phyloP scores from a whole-genome alignment of 1,284 basidiomycete species.

The Ustilago sp. region DNA sequence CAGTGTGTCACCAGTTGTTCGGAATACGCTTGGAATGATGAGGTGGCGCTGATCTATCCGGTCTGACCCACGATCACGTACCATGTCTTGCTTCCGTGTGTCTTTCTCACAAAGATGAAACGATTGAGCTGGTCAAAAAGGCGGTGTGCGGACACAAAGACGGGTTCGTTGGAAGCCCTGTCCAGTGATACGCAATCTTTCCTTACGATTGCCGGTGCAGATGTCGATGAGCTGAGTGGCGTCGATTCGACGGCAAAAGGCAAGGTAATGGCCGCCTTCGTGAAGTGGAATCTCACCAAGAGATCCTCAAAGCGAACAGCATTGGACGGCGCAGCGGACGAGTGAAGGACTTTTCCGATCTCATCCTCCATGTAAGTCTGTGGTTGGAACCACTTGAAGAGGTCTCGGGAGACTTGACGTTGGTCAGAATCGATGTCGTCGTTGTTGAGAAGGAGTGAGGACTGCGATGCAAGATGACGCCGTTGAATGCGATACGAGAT shows the following conservation, averaged over 20 bases:
- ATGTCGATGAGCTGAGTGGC: background rate
- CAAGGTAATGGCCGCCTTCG: slow-evolving; percentile 32
- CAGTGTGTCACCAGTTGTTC: background rate
- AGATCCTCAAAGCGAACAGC: slow-evolving; percentile 28
- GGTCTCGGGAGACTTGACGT: slow-evolving; percentile 36
- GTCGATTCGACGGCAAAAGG: slow-evolving; percentile 21
- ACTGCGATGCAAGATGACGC: slow-evolving; percentile 19
- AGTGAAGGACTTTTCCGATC: slow-evolving; percentile 26
- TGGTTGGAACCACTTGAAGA: slow-evolving; percentile 51
- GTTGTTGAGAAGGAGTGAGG: slow-evolving; percentile 40
- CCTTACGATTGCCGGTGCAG: slow-evolving; percentile 16
- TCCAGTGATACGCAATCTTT: slow-evolving; percentile 29
- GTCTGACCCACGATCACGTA: slow-evolving; percentile 38
- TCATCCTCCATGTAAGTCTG: slow-evolving; percentile 49
- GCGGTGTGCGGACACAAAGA: slow-evolving; percentile 34
- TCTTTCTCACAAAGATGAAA: slow-evolving; percentile 34
- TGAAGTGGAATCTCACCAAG: slow-evolving; percentile 37
- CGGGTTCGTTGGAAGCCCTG: slow-evolving; percentile 23
- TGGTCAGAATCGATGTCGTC: slow-evolving; percentile 44
- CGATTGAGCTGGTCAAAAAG: slow-evolving; percentile 20
- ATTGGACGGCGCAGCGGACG: slow-evolving; percentile 1
- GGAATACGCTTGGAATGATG: background rate
- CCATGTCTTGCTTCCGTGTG: slow-evolving; percentile 15
- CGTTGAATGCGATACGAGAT: slow-evolving; percentile 42
- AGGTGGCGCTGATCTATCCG: background rate